Conservation (phyloP, 176 grass and related monocot genomes). For the Zoysia pacifica region DNA sequence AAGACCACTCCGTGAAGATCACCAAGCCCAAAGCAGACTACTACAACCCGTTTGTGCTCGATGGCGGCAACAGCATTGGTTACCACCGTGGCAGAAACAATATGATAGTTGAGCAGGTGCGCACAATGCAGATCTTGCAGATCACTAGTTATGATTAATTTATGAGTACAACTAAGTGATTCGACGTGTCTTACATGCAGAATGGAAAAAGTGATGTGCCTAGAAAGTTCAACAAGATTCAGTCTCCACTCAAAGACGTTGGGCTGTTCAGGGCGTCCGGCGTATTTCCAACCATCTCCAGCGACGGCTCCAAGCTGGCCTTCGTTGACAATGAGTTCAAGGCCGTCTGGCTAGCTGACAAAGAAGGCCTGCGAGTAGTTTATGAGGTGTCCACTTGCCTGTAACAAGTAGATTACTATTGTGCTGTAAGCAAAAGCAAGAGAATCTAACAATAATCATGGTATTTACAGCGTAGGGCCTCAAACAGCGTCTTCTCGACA, state of each 20-base stretch:
- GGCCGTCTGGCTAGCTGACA: conserved; percentile 45
- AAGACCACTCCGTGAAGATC: background rate
- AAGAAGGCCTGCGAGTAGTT: conserved; percentile 21
- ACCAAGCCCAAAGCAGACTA: conserved; percentile 35
- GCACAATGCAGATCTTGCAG: background rate
- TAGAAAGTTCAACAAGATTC: conserved; percentile 25
- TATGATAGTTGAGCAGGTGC: background rate
- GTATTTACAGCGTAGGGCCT: background rate
- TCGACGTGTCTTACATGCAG: background rate
- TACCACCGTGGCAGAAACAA: conserved; percentile 20
- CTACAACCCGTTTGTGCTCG: conserved; percentile 43
- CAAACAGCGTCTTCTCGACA: conserved; percentile 21
- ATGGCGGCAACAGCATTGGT: conserved; percentile 23
- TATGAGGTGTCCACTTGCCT: background rate
- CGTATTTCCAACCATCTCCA: conserved; percentile 47
- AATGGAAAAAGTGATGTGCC: background rate
- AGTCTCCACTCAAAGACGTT: background rate
- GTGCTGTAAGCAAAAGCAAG: no score
- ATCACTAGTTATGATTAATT: background rate
- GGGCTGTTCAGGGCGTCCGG: conserved; percentile 38
- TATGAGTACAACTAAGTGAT: background rate
- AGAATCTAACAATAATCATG: background rate
- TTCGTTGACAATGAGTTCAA: conserved; percentile 58
- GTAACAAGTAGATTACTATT: no score
- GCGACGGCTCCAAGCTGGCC: conserved; percentile 41